These are phyloP conservation scores for Candida tropicalis DNA, from an alignment of 1,139 yeast species.

Conservation along the genomic window DNA sequence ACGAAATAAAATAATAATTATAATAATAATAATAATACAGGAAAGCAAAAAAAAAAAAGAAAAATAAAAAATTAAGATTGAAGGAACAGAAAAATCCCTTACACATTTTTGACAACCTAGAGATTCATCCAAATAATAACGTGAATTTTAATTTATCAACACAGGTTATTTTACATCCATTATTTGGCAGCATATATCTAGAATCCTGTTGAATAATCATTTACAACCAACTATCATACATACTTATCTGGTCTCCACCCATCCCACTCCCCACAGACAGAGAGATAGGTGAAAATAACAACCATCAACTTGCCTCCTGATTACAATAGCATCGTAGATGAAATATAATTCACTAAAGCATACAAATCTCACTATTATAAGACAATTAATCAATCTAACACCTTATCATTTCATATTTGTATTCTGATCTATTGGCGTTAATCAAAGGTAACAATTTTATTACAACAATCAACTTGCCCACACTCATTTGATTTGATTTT, in stretches of 20 bases:
- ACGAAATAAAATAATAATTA: too few relatives aligned
- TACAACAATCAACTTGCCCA: not conserved
- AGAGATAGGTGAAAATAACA: not conserved
- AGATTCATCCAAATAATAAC: too few relatives aligned
- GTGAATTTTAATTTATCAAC: too few relatives aligned
- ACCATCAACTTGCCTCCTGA: not conserved
- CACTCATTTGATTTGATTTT: not conserved
- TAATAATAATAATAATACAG: too few relatives aligned
- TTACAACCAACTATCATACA: too few relatives aligned
- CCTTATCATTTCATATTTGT: not conserved
- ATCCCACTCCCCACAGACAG: not conserved
- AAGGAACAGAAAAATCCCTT: constrained; percentile 7
- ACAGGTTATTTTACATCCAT: too few relatives aligned
- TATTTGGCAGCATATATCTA: too few relatives aligned
- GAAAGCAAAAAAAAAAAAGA: constrained; percentile 1
- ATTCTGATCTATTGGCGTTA: not conserved
- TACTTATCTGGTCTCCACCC: too few relatives aligned
- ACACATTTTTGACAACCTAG: constrained; percentile 8
- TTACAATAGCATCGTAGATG: constrained; percentile 1
- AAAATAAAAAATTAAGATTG: not conserved
- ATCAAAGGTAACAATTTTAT: not conserved
- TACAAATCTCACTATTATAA: not conserved
- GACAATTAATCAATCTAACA: not conserved
- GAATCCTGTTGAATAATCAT: too few relatives aligned
- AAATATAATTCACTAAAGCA: not conserved